Evolutionary conservation across 1,139 yeast genomes (phyloP).

Genomic region (Suhomyces choctaworum): DNA sequence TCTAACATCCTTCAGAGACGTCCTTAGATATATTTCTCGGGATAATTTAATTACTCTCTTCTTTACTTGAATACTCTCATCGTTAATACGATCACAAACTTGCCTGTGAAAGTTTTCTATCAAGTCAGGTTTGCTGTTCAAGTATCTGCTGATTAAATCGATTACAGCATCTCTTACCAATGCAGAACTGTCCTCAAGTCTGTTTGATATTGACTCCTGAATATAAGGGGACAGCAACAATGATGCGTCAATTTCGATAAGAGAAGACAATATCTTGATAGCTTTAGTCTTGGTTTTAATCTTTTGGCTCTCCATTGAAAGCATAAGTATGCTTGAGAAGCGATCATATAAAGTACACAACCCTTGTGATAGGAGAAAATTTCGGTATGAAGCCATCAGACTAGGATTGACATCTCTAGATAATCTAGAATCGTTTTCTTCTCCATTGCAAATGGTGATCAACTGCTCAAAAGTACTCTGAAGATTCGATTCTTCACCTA

Average conservation of each 20-base stretch:
- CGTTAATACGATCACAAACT: constrained; percentile 52
- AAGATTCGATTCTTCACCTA: neutral
- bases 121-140: constrained; percentile 44
- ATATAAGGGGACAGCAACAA: constrained; percentile 52
- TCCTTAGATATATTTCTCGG: constrained; percentile 44
- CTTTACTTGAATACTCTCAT: constrained; percentile 65
- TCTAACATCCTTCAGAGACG: constrained; percentile 35
- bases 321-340: constrained; percentile 51
- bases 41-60: constrained; percentile 59
- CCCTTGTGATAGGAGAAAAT: constrained; percentile 27
- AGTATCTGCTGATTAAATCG: constrained; percentile 59
- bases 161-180: constrained; percentile 75
- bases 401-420: constrained; percentile 15
- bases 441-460: neutral
- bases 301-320: constrained; percentile 51
- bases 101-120: constrained; percentile 50
- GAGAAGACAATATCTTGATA: constrained; percentile 49
- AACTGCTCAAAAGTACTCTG: neutral
- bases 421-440: neutral
- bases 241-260: constrained; percentile 51
- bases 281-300: constrained; percentile 67
- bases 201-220: constrained; percentile 50
- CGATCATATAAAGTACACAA: constrained; percentile 50
- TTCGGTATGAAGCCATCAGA: constrained; percentile 13
- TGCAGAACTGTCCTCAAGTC: constrained; percentile 62